A percentile compares a stretch with the other conserved stretches of the same genome.
These are phyloP conservation scores for Porcisia deanei DNA, from an alignment of 208 protist genomes.

Conservation along the genomic window DNA sequence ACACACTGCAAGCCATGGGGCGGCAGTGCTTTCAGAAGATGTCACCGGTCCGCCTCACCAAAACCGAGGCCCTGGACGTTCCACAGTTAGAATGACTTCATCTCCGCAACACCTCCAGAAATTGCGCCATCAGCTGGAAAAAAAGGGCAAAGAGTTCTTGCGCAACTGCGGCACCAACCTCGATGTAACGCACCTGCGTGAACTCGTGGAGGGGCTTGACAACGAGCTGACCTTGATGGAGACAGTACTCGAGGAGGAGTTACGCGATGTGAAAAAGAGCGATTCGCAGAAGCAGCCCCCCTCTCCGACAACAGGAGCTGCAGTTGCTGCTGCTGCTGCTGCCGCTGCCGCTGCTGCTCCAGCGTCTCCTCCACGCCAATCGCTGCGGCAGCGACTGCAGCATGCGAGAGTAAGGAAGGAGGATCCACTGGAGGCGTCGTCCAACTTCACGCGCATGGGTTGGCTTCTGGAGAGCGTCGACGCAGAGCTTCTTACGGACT, in stretches of 20 bases:
- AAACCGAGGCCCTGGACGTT: neutral
- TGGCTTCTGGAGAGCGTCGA: conserved; percentile 68
- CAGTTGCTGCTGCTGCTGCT: neutral
- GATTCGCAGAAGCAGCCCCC: neutral
- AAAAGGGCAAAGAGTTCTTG: conserved; percentile 14
- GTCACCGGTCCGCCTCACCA: neutral
- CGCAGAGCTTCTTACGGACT: conserved; percentile 33
- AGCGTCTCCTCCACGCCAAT: neutral
- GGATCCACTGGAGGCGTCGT: conserved; percentile 21
- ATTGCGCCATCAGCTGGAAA: conserved; percentile 22
- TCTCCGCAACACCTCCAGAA: conserved; percentile 9
- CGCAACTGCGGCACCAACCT: conserved; percentile 22
- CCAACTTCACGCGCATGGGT: conserved; percentile 55
- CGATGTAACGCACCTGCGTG: conserved; percentile 7
- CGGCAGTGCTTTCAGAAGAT: neutral
- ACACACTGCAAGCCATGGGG: neutral
- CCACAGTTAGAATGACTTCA: neutral
- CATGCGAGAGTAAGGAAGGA: conserved; percentile 4
- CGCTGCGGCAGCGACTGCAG: conserved; percentile 12
- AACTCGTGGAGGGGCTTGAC: conserved; percentile 24
- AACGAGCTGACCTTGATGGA: conserved; percentile 24
- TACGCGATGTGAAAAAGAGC: neutral
- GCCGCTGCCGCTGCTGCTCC: neutral
- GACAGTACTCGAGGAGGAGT: conserved; percentile 17
- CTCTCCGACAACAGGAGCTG: neutral